Conservation (phyloP, 192 early-diverging fungal genomes). For the Coemansia sp. region DNA sequence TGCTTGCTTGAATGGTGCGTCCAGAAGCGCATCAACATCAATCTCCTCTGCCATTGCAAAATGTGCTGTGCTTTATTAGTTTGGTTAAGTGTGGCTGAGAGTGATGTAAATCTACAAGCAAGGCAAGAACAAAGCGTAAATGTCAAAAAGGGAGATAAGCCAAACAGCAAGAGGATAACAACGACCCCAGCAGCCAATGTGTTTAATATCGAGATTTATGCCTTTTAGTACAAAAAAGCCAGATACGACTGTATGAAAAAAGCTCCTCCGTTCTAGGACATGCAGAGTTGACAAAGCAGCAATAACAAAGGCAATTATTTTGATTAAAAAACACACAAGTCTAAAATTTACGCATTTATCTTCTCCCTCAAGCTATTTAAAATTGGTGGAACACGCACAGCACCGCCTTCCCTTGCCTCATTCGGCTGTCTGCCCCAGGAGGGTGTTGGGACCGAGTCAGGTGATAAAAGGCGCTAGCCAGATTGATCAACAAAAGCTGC, state of each 20-base stretch:
- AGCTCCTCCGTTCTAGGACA: background rate
- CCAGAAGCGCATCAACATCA: conserved; percentile 36
- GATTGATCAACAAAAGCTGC: too few species aligned
- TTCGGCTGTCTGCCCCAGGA: background rate
- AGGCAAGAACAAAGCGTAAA: background rate
- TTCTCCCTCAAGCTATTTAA: background rate
- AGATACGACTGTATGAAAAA: background rate
- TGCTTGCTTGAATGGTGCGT: conserved; percentile 32
- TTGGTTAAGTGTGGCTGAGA: background rate
- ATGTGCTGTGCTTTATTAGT: background rate
- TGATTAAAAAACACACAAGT: background rate
- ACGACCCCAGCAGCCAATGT: background rate
- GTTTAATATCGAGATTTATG: background rate
- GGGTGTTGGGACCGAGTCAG: background rate
- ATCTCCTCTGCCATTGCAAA: conserved; percentile 26
- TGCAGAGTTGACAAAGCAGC: background rate
- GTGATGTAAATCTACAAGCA: conserved; percentile 7
- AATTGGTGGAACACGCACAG: background rate
- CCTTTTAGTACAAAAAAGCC: background rate
- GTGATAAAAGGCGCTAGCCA: background rate
- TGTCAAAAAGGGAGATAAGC: background rate
- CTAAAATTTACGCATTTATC: background rate
- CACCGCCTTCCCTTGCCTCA: background rate
- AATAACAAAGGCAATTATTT: background rate
- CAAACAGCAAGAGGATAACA: background rate